Base-by-base conservation (phyloP, 768 basidiomycete species). In the Boletus tomentosulus region DNA sequence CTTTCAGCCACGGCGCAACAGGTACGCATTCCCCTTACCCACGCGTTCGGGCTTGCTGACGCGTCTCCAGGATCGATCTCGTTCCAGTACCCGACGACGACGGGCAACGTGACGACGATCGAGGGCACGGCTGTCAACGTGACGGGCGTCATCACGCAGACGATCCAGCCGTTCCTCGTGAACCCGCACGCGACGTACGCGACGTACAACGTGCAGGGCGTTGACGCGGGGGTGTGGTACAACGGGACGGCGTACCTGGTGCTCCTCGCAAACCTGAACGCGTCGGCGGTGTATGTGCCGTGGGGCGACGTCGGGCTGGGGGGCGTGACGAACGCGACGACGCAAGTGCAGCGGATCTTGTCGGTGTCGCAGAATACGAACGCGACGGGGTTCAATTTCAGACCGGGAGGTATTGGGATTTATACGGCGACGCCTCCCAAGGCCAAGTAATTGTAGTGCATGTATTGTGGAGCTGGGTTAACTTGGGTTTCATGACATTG, bases 1-100 rank as follows among this genome's bases (percentile, higher is more conserved):
- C 67, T 2, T 53, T 70, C 27, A 64, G 4, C 35, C 66, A 70
- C 13, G 64, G 68, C 10, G 67, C 61, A 8, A 63, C 60, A 27
- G 65, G 67, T 62, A 54, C 10, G 48, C 7, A 25, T 42, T 22
- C 11, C n/a, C 7, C 13, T 25, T 12, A 19, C 1, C 19, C 8
- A 33, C 5, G 33, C 13, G 33, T 13, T 13, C 33, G 5, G 1
- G 33, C 12, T 12, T 1, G 6, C 48, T 56, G 1, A 66, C 34
- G 3, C 13, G 19, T 31, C 4, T 30, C 11, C 34, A 69, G 69
- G 67, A 12, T 62, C 60, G 19, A 66, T 67, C 0, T 71, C 68
- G 6, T 69, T 56, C 54, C 55, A 61, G 48, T 70, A 58, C 27
- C 69, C 68, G 5, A 64, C 63, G 9, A 56, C 57, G 7, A 57